Evolutionary conservation across 805 yeast species (phyloP).

Genomic region (Kodamaea hsintzibuensis): DNA sequence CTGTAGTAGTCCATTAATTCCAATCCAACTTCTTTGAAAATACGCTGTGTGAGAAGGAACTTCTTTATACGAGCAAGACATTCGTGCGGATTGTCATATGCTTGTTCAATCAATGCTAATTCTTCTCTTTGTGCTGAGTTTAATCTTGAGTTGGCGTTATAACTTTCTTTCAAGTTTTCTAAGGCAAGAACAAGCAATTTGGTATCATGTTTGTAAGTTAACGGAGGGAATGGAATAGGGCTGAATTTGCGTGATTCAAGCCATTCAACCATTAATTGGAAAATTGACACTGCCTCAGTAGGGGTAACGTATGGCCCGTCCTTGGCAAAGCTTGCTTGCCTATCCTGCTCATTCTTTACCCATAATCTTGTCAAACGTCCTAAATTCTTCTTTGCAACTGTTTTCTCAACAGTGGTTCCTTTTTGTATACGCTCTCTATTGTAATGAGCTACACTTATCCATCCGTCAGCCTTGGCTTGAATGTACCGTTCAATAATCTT

Average conservation of each 20-base stretch:
- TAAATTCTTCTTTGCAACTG: conserved; percentile 88
- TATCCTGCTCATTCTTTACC: conserved; percentile 88
- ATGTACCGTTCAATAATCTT: conserved; percentile 85
- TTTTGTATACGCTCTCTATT: conserved; percentile 85
- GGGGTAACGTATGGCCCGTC: conserved; percentile 88
- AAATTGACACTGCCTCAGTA: conserved; percentile 84
- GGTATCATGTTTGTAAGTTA: conserved; percentile 89
- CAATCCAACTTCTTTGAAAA: conserved; percentile 82
- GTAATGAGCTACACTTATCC: conserved; percentile 91
- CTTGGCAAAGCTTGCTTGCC: conserved; percentile 75
- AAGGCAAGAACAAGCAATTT: conserved; percentile 85
- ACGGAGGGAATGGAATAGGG: conserved; percentile 92
- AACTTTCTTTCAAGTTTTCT: conserved; percentile 82
- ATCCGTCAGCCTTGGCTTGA: conserved; percentile 94
- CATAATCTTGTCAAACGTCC: conserved; percentile 91
- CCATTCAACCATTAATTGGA: conserved; percentile 90
- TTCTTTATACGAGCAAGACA: conserved; percentile 82
- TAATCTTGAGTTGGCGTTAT: conserved; percentile 63
- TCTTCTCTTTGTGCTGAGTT: conserved; percentile 91
- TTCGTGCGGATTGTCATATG: conserved; percentile 96
- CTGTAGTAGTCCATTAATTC: conserved; percentile 92
- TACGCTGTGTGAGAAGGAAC: conserved; percentile 80
- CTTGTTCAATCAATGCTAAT: conserved; percentile 89
- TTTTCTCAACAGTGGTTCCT: conserved; percentile 93
- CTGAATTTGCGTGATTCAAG: conserved; percentile 77